Conservation (phyloP, 257 asterid species). For the Misopates orontium region DNA sequence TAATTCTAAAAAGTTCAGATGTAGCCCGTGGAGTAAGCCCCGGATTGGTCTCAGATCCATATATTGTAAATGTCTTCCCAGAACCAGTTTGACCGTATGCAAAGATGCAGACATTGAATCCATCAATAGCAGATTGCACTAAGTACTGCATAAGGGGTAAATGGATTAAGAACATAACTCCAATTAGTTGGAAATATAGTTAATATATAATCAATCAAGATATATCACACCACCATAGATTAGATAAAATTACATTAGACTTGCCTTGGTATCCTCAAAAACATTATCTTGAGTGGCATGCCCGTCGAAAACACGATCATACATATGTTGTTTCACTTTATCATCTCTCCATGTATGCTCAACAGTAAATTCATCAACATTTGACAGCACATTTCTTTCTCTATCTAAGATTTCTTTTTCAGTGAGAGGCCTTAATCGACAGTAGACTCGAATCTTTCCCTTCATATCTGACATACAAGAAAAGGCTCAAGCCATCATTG, state of each 20-base stretch:
- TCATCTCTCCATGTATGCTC: conserved; percentile 94
- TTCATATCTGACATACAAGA: conserved; percentile 68
- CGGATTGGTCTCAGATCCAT: conserved; percentile 80
- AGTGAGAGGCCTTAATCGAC: conserved; percentile 90
- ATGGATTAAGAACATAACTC: conserved; percentile 9
- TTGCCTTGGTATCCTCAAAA: conserved; percentile 96
- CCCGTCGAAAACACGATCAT: conserved; percentile 88
- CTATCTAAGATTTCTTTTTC: conserved; percentile 66
- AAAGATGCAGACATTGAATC: conserved; percentile 91
- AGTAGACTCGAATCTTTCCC: conserved; percentile 93
- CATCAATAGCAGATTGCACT: conserved; percentile 97
- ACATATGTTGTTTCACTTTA: conserved; percentile 75
- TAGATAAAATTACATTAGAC: conserved; percentile 23
- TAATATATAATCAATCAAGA: conserved; percentile 10
- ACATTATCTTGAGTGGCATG: conserved; percentile 77
- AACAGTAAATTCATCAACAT: conserved; percentile 83
- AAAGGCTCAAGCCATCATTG: conserved; percentile 15
- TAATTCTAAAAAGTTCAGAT: conserved; percentile 76
- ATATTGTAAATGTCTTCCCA: conserved; percentile 93
- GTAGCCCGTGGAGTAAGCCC: conserved; percentile 97
- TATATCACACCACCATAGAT: background rate
- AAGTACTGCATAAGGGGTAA: conserved; percentile 60
- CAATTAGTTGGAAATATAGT: conserved; percentile 18
- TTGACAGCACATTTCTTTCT: conserved; percentile 59
- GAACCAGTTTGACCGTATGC: conserved; percentile 99